Evolutionary conservation across 192 early-diverging fungal genomes (phyloP), one percentile per base, ranked within the genome.

Genomic region (Entomortierella beljakovae): DNA sequence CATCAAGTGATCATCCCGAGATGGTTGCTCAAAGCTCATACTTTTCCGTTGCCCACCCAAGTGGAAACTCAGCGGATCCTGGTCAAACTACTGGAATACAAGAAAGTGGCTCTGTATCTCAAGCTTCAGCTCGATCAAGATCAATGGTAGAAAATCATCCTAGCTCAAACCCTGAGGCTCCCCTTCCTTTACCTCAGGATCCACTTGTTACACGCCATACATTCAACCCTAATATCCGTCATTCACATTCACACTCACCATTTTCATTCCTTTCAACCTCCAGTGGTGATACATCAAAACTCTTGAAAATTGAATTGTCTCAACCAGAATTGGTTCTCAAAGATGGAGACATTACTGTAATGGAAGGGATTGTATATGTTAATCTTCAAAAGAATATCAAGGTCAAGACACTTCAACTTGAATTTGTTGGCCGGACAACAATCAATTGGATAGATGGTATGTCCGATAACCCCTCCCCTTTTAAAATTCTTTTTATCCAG

Each of bases 381-480:
- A 79, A 70, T 43, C 49, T 60, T 0, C 55, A 79, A 46, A 79
- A 79, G 46, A 69, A 62, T 11, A 61, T 34, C 35, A 79, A 79
- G 35, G 61, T 79, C 67, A 79, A 79, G 50, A 37, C 67, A 13
- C 66, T 79, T 10, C n/a, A 58, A 5, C 68, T 79, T 16, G 75
- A 79, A 42, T 79, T 79, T 42, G 64, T 68, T 9, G 75, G 75
- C 5, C 60, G 62, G n/a, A 65, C 75, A 0, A 64, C 75, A 4
- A 62, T 79, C 20, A 79, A 66, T 20, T 79, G 75, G 75, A 56
- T 79, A 0, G 75, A 79, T 65, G 75, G 75, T 79, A 70, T 26
- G 63, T 50, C 35, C 3, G 7, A 28, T 8, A 22, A 37, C 16
- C 31, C 20, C 37, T 9, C 37, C 37, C 37, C 37, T 40, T 40